phyloP scores from a whole-genome alignment of 129 eudicot species.

The Escallonia rubra region DNA sequence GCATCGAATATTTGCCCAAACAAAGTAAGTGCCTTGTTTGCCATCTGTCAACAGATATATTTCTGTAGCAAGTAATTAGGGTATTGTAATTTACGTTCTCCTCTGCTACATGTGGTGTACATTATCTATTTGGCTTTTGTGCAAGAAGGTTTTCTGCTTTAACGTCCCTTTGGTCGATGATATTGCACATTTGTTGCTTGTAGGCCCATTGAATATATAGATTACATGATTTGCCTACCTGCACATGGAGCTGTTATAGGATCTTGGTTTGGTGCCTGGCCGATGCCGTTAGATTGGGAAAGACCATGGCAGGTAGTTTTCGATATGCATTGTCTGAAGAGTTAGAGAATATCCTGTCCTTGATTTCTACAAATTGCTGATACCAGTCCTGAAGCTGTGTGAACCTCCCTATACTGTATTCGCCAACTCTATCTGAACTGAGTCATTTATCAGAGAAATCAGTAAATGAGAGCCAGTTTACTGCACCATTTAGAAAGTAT shows the following conservation, averaged over 20 bases:
- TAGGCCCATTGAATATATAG: constrained; percentile 54
- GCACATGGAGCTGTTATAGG: constrained; percentile 91
- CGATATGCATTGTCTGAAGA: neutral
- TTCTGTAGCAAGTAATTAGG: neutral
- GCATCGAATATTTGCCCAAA: constrained; percentile 70
- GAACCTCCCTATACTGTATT: too few species aligned
- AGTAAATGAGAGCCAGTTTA: too few species aligned
- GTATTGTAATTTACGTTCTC: too few species aligned
- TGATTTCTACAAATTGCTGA: neutral
- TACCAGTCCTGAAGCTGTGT: neutral
- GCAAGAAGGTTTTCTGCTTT: neutral
- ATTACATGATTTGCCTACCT: constrained; percentile 70
- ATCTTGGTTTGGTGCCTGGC: constrained; percentile 99
- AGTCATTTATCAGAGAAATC: too few species aligned
- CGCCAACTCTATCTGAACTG: too few species aligned
- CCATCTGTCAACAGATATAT: neutral
- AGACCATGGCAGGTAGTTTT: constrained; percentile 85
- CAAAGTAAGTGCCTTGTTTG: constrained; percentile 46
- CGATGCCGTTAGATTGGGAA: constrained; percentile 99
- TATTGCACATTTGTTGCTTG: constrained; percentile 11
- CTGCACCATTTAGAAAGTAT: neutral
- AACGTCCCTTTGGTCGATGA: constrained; percentile 3
- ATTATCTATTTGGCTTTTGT: neutral
- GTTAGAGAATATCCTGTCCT: neutral
- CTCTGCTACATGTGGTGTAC: too few species aligned